phyloP scores from a whole-genome alignment of 2,329 filamentous ascomycete species.

The Zasmidium cellare region DNA sequence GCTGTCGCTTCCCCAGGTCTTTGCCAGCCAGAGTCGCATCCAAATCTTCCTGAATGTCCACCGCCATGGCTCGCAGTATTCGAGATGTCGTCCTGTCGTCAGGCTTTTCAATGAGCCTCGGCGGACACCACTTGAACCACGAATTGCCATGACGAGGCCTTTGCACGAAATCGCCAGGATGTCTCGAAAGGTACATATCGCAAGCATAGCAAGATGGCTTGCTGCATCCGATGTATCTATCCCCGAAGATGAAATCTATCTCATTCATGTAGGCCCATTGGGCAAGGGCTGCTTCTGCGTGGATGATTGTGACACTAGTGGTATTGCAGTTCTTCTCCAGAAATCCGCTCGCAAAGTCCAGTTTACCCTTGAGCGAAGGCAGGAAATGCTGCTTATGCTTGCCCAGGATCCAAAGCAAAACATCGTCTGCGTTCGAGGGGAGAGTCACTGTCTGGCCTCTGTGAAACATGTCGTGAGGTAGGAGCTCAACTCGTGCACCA shows the following conservation, averaged over 20 bases:
- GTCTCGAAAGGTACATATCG: background rate
- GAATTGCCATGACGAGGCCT: background rate
- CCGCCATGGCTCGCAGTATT: background rate
- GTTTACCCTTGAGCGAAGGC: background rate
- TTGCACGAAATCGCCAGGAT: background rate
- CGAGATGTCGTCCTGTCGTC: background rate
- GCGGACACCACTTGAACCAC: conserved; percentile 4
- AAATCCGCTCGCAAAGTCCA: background rate
- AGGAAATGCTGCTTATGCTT: background rate
- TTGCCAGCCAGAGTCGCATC: background rate
- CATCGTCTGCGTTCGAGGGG: background rate
- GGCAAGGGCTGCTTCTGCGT: conserved; percentile 3
- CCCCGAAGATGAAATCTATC: background rate
- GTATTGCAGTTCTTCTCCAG: background rate
- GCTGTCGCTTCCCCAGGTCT: background rate
- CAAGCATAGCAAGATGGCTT: conserved; percentile 5
- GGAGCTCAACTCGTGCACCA: background rate
- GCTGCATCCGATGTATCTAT: conserved; percentile 4
- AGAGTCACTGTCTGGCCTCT: background rate
- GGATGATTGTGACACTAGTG: background rate
- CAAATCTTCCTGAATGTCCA: background rate
- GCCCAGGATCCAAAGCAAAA: background rate
- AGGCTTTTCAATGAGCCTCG: background rate
- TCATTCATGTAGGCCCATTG: background rate
- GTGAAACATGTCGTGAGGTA: background rate